Evolutionary conservation across 768 basidiomycete species (phyloP), one percentile per base, ranked within the genome.

Genomic region (Amanita pallidorosea): DNA sequence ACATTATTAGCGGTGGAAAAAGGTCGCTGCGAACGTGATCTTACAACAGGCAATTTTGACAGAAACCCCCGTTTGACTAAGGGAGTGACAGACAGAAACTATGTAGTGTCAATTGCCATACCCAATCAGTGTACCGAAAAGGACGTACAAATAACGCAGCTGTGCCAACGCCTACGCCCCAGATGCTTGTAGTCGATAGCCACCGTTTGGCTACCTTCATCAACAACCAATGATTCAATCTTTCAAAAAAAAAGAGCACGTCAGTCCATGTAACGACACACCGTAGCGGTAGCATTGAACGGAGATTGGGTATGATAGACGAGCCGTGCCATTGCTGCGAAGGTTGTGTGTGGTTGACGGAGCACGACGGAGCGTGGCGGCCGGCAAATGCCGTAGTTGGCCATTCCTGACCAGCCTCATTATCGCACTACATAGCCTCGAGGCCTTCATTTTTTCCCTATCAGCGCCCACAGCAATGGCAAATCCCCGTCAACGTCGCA

Each of bases 401-500:
- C 38, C 38, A 18, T 40, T 40, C 9, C 15, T 20, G 37, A 38
- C 5, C 3, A 27, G 38, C 20, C 9, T 11, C 17, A 40, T 22
- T 33, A 13, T 33, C 12, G 9, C 12, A 11, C 12, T 29, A 22
- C 27, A 44, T n/a, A 45, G 43, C 34, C 15, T 20, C 5, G 11
- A 20, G 6, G 23, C 20, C 5, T 37, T 23, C 34, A 37, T n/a
- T n/a, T 36, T 37, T 25, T 47, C 20, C 4, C 29, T 9, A 11
- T 38, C 37, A 18, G n/a, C 22, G 20, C 25, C 7, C 36, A 27
- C 20, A 18, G 7, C 9, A 36, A 96, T 98, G 94, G 91, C 83
- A 50, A 97, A 96, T 65, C 94, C 94, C 57, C 81, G 94, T 51
- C 95, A 98, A 67, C 78, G 93, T 54, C 79, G 83, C 58, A 98